Evolutionary conservation across 2,329 filamentous ascomycete species (phyloP).

Genomic region (Metarhizium sp.): DNA sequence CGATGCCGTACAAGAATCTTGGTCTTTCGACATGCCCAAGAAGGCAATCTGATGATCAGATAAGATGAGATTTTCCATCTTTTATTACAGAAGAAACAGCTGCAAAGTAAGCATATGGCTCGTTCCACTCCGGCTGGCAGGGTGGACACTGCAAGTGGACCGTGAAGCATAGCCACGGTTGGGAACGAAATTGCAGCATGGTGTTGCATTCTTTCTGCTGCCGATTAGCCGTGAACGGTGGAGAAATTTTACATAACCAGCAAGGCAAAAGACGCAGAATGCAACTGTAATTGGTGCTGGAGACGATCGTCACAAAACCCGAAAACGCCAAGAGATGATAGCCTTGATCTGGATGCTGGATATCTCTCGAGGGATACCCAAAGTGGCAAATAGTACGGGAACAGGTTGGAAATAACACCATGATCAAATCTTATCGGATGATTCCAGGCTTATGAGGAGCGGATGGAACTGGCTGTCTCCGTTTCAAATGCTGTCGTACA

Average conservation of each 20-base stretch:
- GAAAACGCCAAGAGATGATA: background rate
- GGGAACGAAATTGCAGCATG: background rate
- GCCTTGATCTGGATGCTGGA: background rate
- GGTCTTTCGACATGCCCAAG: background rate
- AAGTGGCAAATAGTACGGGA: background rate
- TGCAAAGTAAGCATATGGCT: background rate
- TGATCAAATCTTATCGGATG: background rate
- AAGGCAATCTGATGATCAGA: background rate
- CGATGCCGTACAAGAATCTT: background rate
- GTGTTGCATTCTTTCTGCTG: background rate
- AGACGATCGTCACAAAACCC: background rate
- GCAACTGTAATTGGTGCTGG: too few relatives aligned
- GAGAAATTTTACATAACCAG: too few relatives aligned
- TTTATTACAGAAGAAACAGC: background rate
- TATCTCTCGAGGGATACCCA: background rate
- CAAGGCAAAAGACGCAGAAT: too few relatives aligned
- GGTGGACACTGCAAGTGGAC: background rate
- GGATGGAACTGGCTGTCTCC: too few relatives aligned
- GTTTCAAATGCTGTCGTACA: too few relatives aligned
- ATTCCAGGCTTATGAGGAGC: background rate
- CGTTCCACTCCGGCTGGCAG: background rate
- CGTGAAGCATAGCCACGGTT: background rate
- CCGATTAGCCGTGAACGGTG: background rate
- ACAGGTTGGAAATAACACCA: background rate
- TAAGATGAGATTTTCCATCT: background rate